Percentiles rank a stretch among this genome's conserved stretches.
Evolutionary conservation across 2,329 filamentous ascomycete genomes (phyloP).

Genomic region (Tolypocladium nubicola): DNA sequence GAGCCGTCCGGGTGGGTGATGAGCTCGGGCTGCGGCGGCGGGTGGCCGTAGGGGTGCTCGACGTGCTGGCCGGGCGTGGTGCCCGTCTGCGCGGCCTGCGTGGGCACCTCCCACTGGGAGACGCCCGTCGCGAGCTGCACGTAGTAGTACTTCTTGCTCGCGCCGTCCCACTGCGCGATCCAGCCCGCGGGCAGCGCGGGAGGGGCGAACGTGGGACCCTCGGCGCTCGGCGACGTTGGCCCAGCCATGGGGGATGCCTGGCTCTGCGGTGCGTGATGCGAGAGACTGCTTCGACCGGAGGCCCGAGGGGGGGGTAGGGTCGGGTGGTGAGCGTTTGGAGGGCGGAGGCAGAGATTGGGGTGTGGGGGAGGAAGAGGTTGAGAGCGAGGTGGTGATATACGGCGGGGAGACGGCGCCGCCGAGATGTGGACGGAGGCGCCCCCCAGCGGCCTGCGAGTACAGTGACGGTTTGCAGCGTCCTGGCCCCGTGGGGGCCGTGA

Average conservation of each 20-base stretch:
- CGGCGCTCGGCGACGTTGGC: constrained; percentile 45
- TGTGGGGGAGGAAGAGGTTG: not conserved
- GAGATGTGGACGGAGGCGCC: not conserved
- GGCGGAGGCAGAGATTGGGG: not conserved
- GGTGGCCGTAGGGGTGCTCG: constrained; percentile 51
- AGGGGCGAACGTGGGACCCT: constrained; percentile 49
- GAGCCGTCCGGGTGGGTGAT: constrained; percentile 53
- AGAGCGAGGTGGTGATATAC: not conserved
- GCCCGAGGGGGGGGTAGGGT: not conserved
- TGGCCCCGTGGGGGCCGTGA: not conserved
- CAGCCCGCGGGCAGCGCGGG: constrained; percentile 53
- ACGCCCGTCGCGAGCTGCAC: constrained; percentile 62
- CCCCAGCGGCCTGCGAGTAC: not conserved
- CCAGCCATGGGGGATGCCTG: constrained; percentile 36
- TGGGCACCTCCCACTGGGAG: constrained; percentile 66
- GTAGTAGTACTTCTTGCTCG: constrained; percentile 57
- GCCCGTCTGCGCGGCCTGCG: constrained; percentile 50
- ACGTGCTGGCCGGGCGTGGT: constrained; percentile 43
- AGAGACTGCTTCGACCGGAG: not conserved
- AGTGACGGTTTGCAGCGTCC: not conserved
- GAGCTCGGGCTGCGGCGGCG: constrained; percentile 40
- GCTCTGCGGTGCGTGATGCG: constrained; percentile 2
- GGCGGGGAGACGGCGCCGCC: not conserved
- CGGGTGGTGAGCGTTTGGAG: not conserved
- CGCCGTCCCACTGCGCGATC: constrained; percentile 60